These are phyloP conservation scores for Vairimorpha ceranae DNA, from an alignment of 371 early-diverging fungal species.

Conservation along the genomic window DNA sequence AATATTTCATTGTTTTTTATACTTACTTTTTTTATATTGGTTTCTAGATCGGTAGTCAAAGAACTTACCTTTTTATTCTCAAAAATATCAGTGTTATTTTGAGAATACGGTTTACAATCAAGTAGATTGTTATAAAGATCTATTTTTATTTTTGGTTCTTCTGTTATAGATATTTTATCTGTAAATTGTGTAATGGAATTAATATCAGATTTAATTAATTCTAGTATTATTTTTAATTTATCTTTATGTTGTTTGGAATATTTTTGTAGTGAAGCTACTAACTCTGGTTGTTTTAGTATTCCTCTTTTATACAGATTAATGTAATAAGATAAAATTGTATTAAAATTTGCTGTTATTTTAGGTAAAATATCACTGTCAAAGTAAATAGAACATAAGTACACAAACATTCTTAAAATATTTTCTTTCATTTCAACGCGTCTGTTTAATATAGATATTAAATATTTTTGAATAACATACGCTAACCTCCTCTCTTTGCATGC, in stretches of 20 bases:
- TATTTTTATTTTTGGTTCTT: not conserved
- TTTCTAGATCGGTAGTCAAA: not conserved
- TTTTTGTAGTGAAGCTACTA: not conserved
- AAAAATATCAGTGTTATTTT: not conserved
- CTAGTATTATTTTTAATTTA: not conserved
- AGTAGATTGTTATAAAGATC: conserved; percentile 1
- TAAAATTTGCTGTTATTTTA: not conserved
- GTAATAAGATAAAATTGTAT: conserved; percentile 1
- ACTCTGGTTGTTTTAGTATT: not conserved
- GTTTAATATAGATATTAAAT: not conserved
- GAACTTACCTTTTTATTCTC: not conserved
- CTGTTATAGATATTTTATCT: not conserved
- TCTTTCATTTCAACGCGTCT: not conserved
- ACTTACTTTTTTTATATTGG: not conserved
- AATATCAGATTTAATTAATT: not conserved
- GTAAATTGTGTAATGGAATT: not conserved
- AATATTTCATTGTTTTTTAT: not conserved
- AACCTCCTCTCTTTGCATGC: not conserved
- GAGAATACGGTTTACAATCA: not conserved
- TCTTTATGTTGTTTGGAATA: not conserved
- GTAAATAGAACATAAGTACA: not conserved
- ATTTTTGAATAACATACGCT: not conserved
- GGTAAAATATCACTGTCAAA: not conserved
- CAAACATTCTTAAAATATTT: conserved; percentile 1
- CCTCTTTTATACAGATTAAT: conserved; percentile 12